Conservation (phyloP, 2,329 filamentous ascomycete species). For the Sarocladiaceae sp. region DNA sequence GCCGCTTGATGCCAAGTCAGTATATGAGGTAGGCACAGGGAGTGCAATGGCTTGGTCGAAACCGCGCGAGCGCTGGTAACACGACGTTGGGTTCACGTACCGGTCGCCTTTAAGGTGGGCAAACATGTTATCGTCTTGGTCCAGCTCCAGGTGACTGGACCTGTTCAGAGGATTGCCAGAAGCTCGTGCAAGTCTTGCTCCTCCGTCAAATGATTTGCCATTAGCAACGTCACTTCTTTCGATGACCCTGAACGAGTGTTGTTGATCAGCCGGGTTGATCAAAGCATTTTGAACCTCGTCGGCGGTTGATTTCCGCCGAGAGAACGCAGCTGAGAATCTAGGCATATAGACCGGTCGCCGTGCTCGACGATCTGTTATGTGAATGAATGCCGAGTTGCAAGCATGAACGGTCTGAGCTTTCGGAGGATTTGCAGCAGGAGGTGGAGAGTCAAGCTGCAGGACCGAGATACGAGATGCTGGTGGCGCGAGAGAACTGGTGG, state of each 20-base stretch:
- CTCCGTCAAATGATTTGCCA: slow-evolving; percentile 48
- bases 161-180: slow-evolving; percentile 31
- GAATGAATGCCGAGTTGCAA: background rate
- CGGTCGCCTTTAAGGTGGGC: slow-evolving; percentile 50
- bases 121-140: slow-evolving; percentile 56
- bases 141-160: slow-evolving; percentile 31
- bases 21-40: slow-evolving; percentile 12
- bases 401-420: background rate
- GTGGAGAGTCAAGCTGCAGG: slow-evolving; percentile 1
- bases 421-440: background rate
- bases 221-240: slow-evolving; percentile 44
- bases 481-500: background rate
- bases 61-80: slow-evolving; percentile 1
- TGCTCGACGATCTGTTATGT: slow-evolving; percentile 13
- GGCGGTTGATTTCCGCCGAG: slow-evolving; percentile 56
- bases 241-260: slow-evolving; percentile 55
- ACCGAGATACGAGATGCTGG: slow-evolving; percentile 1
- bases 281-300: slow-evolving; percentile 49
- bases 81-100: slow-evolving; percentile 37
- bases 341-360: slow-evolving; percentile 47
- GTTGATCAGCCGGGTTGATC: slow-evolving; percentile 31
- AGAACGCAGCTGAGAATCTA: slow-evolving; percentile 55
- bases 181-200: slow-evolving; percentile 37
- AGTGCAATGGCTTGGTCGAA: no score
- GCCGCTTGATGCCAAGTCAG: slow-evolving; percentile 42